Evolutionary conservation across 1,284 basidiomycete species (phyloP), one percentile per base, ranked within the genome.

Genomic region (Leccinum fallax): DNA sequence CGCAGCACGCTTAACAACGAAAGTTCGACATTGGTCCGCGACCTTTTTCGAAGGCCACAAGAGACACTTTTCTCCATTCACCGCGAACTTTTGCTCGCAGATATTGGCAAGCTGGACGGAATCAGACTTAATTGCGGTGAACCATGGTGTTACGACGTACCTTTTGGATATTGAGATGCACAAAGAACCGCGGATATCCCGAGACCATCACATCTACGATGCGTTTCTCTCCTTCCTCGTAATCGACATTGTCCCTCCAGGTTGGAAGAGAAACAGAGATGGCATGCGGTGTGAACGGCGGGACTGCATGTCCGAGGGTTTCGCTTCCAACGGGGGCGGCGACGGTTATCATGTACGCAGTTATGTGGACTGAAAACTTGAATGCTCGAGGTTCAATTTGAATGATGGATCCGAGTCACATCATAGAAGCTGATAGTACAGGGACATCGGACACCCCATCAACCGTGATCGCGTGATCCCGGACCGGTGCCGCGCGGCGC

Each of bases 161-260:
- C 82, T 94, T 93, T 72, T 89, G 87, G 40, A 98, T 95, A 66
- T 84, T 90, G 26, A 87, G 80, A 75, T 98, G 94, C 59, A 99
- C 92, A 75, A 97, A 98, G 80, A 99, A 99, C 54, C 97, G 82
- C 0, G 97, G 97, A 73, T 99, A 99, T n/a, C 97, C 97, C 5
- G 89, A 88, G 60, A 92, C 85, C 95, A 98, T 96, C 16, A 80
- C 81, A 60, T 93, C 84, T 2, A 91, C 74, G 6, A 99, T 89
- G 40, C 94, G 84, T 68, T 89, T 86, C n/a, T 92, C 88, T 13
- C 95, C 95, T 70, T 95, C 92, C 76, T 98, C 97, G 69, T 98
- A 99, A 13, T 84, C 96, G 54, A 99, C 86, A 68, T 92, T 95
- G 77, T 98, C 97, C 57, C 81, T 80, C 97, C 97, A 99, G 19